A percentile compares a stretch with the other conserved stretches of the same genome.
These are phyloP conservation scores for Xylariaceae sp. DNA, from an alignment of 2,329 filamentous ascomycete genomes.

Conservation along the genomic window DNA sequence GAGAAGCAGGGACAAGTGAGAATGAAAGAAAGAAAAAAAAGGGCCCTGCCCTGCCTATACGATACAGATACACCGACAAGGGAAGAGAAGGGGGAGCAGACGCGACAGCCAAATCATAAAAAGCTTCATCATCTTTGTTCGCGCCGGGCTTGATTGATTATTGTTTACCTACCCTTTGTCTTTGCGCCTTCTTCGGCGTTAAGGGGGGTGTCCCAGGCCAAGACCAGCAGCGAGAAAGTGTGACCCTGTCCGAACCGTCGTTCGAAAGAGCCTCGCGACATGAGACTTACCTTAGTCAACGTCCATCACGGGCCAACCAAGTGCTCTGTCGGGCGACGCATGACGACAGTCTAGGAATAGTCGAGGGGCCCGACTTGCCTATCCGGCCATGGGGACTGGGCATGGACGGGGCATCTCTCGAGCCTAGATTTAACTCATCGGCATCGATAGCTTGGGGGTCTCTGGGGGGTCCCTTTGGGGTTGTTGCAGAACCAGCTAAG, in stretches of 20 bases:
- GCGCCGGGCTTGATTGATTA: slow-evolving; percentile 25
- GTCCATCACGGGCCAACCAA: slow-evolving; percentile 27
- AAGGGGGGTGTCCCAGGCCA: neutral
- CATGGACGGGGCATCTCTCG: neutral
- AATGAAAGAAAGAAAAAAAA: neutral
- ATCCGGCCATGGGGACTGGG: slow-evolving; percentile 11
- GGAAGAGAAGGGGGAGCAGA: neutral
- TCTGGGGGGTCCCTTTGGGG: neutral
- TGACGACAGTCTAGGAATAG: slow-evolving; percentile 21
- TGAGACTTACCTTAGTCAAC: neutral
- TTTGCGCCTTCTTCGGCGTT: slow-evolving; percentile 15
- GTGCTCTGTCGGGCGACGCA: slow-evolving; percentile 19
- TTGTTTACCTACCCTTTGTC: slow-evolving; percentile 13
- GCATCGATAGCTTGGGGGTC: too few species aligned
- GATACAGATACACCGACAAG: slow-evolving; percentile 11
- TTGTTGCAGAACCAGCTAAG: neutral
- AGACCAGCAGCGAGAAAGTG: neutral
- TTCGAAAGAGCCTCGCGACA: neutral
- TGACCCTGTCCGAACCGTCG: slow-evolving; percentile 2
- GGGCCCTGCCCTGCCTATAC: neutral
- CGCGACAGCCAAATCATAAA: neutral
- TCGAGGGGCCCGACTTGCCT: slow-evolving; percentile 4
- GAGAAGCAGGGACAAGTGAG: slow-evolving; percentile 8
- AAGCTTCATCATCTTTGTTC: slow-evolving; percentile 27
- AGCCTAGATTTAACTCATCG: slow-evolving; percentile 14